phyloP scores from a whole-genome alignment of 805 yeast species.

The Candida berthetii region DNA sequence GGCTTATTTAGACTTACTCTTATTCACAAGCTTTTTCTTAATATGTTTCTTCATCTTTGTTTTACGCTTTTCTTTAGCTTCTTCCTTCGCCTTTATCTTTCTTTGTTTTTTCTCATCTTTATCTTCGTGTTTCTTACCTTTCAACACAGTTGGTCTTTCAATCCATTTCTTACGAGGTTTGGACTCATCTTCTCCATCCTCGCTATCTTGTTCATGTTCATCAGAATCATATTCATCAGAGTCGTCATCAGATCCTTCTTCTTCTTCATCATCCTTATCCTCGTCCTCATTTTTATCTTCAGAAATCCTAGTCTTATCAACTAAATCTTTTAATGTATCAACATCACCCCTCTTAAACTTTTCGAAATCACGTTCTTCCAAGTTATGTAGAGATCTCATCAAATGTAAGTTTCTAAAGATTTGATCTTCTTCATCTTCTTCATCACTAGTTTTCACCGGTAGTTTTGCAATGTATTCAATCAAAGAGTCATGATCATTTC shows the following conservation, averaged over 20 bases:
- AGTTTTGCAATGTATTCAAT: slow-evolving; percentile 39
- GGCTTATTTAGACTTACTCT: slow-evolving; percentile 34
- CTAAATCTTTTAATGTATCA: slow-evolving; percentile 64
- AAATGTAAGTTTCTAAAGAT: slow-evolving; percentile 78
- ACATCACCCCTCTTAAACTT: slow-evolving; percentile 76
- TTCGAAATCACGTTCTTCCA: slow-evolving; percentile 86
- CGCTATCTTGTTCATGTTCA: slow-evolving; percentile 25
- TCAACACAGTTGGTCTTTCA: slow-evolving; percentile 32
- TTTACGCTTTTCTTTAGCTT: slow-evolving; percentile 72
- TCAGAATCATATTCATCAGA: slow-evolving; percentile 26
- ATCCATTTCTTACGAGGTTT: slow-evolving; percentile 38
- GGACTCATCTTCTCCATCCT: slow-evolving; percentile 26
- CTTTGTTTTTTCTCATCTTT: slow-evolving; percentile 72
- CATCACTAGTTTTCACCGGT: slow-evolving; percentile 49
- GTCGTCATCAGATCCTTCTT: slow-evolving; percentile 17
- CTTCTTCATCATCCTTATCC: slow-evolving; percentile 8
- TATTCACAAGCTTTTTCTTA: slow-evolving; percentile 69
- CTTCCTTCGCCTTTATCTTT: slow-evolving; percentile 71
- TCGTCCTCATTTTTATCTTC: slow-evolving; percentile 16
- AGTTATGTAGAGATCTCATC: slow-evolving; percentile 72
- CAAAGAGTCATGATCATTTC: slow-evolving; percentile 29
- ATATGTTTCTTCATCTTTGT: slow-evolving; percentile 78
- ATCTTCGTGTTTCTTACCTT: slow-evolving; percentile 77
- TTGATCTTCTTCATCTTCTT: slow-evolving; percentile 70
- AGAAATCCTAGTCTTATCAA: slow-evolving; percentile 21